Evolutionary conservation across 2,329 filamentous ascomycete genomes (phyloP).

Genomic region (Plectosphaerella sp.): DNA sequence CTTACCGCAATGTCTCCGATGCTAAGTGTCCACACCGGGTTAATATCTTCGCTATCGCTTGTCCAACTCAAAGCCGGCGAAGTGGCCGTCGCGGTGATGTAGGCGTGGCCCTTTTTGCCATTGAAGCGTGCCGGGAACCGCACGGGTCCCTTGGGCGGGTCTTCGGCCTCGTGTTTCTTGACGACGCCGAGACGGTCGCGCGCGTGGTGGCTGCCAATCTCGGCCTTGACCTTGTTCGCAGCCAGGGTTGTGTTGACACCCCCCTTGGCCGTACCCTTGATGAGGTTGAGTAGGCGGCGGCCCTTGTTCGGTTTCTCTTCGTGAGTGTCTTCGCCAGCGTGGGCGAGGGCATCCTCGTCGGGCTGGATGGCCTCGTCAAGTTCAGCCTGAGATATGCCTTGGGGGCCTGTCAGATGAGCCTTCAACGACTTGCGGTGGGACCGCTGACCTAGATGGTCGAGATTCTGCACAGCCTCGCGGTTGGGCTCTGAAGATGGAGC

Average conservation of each 20-base stretch:
- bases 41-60: slow-evolving; percentile 47
- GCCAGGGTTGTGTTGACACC: slow-evolving; percentile 68
- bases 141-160: slow-evolving; percentile 59
- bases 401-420: slow-evolving; percentile 14
- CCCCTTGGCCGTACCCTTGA: slow-evolving; percentile 67
- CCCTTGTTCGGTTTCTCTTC: slow-evolving; percentile 35
- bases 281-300: slow-evolving; percentile 53
- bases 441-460: slow-evolving; percentile 27
- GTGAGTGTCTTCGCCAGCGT: slow-evolving; percentile 45
- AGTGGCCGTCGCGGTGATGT: slow-evolving; percentile 63
- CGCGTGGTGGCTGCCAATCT: slow-evolving; percentile 55
- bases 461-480: slow-evolving; percentile 34
- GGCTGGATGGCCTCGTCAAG: slow-evolving; percentile 57
- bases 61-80: slow-evolving; percentile 65
- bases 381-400: slow-evolving; percentile 56
- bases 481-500: slow-evolving; percentile 35
- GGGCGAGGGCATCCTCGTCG: slow-evolving; percentile 29
- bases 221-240: slow-evolving; percentile 67
- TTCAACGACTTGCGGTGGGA: background rate
- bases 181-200: slow-evolving; percentile 70
- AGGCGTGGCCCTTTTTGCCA: slow-evolving; percentile 68
- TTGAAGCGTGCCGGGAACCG: slow-evolving; percentile 71
- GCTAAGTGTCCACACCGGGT: slow-evolving; percentile 65
- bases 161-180: slow-evolving; percentile 26
- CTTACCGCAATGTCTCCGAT: slow-evolving; percentile 57